A percentile compares a stretch with the other conserved stretches of the same genome.
phyloP scores from a whole-genome alignment of 192 early-diverging fungal genomes.

The Linnemannia hyalina region DNA sequence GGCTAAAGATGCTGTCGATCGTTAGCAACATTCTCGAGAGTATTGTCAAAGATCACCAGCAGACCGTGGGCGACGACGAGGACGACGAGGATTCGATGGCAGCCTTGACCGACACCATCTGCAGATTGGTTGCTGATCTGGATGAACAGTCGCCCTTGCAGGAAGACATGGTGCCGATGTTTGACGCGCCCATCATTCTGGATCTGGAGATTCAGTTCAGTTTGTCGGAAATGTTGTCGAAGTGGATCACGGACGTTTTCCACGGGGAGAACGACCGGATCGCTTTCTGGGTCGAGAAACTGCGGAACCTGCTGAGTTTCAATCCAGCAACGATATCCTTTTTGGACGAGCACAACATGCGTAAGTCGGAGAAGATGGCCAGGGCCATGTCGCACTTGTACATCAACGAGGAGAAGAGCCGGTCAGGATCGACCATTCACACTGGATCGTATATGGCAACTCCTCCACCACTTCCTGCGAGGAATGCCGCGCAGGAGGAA shows the following conservation, averaged over 20 bases:
- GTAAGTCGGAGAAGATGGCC: constrained; percentile 40
- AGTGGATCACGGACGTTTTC: constrained; percentile 56
- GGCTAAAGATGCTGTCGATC: constrained; percentile 63
- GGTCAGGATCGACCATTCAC: constrained; percentile 26
- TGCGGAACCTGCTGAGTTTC: constrained; percentile 32
- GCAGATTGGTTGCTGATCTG: constrained; percentile 65
- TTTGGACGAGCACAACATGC: constrained; percentile 48
- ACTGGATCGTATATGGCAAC: constrained; percentile 3
- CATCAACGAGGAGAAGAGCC: constrained; percentile 10
- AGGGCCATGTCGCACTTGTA: constrained; percentile 31
- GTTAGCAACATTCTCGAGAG: constrained; percentile 66
- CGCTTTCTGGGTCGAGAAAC: constrained; percentile 48
- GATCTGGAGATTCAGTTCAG: constrained; percentile 85
- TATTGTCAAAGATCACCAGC: constrained; percentile 55
- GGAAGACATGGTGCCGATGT: constrained; percentile 68
- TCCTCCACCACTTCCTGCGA: neutral
- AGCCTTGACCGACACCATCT: constrained; percentile 55
- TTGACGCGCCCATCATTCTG: constrained; percentile 84
- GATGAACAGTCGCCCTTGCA: constrained; percentile 75
- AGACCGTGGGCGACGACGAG: constrained; percentile 6
- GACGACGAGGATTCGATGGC: constrained; percentile 26
- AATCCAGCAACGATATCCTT: constrained; percentile 32
- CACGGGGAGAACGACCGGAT: constrained; percentile 58
- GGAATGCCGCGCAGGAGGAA: constrained; percentile 36
- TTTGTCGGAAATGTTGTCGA: constrained; percentile 68